phyloP scores from a whole-genome alignment of 768 basidiomycete species.

The Fistulinella prunicolor region DNA sequence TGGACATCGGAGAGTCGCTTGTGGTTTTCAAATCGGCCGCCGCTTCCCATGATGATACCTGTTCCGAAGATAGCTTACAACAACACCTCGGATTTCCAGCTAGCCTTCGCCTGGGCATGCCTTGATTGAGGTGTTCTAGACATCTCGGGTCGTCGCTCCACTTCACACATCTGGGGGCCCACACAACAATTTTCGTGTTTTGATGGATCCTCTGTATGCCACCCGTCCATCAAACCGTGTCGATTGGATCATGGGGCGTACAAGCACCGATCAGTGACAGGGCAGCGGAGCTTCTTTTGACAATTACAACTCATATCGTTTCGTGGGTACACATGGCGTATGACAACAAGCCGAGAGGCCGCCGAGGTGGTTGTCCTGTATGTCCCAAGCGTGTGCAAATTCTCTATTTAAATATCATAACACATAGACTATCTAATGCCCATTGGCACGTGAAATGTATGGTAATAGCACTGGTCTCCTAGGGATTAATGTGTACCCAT shows the following conservation, averaged over 20 bases:
- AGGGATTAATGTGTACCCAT: too few relatives aligned
- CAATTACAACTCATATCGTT: conserved; percentile 57
- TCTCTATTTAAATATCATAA: too few relatives aligned
- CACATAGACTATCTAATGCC: too few relatives aligned
- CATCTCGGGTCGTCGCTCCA: too few relatives aligned
- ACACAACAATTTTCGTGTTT: conserved; percentile 78
- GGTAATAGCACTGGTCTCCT: too few relatives aligned
- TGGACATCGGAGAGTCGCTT: conserved; percentile 26
- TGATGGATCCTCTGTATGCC: conserved; percentile 66
- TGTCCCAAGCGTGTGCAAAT: too few relatives aligned
- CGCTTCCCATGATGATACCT: background rate
- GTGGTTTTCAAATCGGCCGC: conserved; percentile 1
- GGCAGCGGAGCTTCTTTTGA: conserved; percentile 54
- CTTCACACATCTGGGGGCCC: conserved; percentile 35
- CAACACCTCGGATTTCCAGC: conserved; percentile 24
- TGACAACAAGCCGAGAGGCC: conserved; percentile 28
- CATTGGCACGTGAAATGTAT: too few relatives aligned
- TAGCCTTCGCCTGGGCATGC: background rate
- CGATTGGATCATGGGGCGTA: conserved; percentile 47
- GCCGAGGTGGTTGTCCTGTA: too few relatives aligned
- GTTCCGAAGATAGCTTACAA: background rate
- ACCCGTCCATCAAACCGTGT: conserved; percentile 70
- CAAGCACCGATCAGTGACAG: conserved; percentile 38
- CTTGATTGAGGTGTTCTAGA: too few relatives aligned
- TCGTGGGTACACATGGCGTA: conserved; percentile 64